Conservation (phyloP, 2,329 filamentous ascomycete species). For the Trichoderma harzianum region DNA sequence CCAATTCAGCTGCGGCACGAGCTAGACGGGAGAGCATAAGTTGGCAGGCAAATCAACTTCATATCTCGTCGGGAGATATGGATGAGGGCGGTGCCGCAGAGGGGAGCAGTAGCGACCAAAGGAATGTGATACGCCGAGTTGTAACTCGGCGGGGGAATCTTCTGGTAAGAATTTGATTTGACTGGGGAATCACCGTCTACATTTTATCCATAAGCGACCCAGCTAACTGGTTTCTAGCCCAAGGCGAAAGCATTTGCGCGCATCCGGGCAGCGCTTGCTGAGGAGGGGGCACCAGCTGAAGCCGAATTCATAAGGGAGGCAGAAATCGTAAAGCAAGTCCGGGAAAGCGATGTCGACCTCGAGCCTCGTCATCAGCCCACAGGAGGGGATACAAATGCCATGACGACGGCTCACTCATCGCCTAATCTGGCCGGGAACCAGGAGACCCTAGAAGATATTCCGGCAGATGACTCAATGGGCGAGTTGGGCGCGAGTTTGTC, state of each 20-base stretch:
- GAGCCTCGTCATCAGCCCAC: conserved; percentile 41
- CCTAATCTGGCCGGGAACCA: conserved; percentile 60
- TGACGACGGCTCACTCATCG: conserved; percentile 62
- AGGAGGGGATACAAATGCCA: conserved; percentile 45
- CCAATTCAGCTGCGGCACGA: conserved; percentile 36
- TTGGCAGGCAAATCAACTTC: conserved; percentile 82
- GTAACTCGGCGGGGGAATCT: conserved; percentile 88
- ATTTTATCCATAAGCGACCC: conserved; percentile 27
- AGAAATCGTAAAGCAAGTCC: conserved; percentile 91
- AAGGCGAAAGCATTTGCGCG: conserved; percentile 96
- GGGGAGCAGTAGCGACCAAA: conserved; percentile 53
- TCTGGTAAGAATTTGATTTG: conserved; percentile 57
- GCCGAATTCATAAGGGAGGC: conserved; percentile 87
- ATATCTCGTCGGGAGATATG: conserved; percentile 67
- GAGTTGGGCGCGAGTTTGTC: conserved; percentile 50
- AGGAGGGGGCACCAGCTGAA: conserved; percentile 85
- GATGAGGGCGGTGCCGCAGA: conserved; percentile 56
- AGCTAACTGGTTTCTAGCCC: conserved; percentile 52
- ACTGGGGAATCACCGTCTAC: not conserved
- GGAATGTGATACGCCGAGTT: conserved; percentile 74
- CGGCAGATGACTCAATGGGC: conserved; percentile 66
- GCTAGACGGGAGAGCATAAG: conserved; percentile 83
- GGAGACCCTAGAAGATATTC: conserved; percentile 64
- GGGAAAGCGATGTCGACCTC: conserved; percentile 75
- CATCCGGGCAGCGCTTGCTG: conserved; percentile 82